A percentile compares a stretch with the other conserved stretches of the same genome.
These are phyloP conservation scores for Auriculariales sp. DNA, from an alignment of 768 basidiomycete genomes.

Conservation along the genomic window DNA sequence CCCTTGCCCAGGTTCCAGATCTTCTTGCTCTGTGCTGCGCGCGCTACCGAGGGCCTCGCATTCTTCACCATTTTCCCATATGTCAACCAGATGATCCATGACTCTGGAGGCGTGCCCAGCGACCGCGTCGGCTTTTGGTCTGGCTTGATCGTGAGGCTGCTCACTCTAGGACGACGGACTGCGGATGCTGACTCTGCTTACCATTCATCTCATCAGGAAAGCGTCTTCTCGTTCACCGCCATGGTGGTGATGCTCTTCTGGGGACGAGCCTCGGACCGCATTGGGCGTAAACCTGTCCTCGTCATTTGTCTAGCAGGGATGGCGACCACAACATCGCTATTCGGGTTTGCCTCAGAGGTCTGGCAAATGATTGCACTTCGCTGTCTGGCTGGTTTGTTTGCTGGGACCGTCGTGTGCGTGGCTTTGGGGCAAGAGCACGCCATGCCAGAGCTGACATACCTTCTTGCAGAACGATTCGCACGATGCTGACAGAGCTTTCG, in stretches of 20 bases:
- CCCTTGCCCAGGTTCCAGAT: conserved; percentile 7
- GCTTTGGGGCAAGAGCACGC: background rate
- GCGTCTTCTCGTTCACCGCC: conserved; percentile 1
- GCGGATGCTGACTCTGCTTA: background rate
- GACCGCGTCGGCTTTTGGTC: conserved; percentile 2
- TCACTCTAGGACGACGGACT: background rate
- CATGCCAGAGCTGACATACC: background rate
- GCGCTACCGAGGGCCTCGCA: conserved; percentile 6
- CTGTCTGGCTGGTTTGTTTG: conserved; percentile 25
- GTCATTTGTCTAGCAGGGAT: conserved; percentile 26
- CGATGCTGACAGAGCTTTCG: conserved; percentile 3
- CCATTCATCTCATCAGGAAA: conserved; percentile 2
- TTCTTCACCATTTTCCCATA: conserved; percentile 10
- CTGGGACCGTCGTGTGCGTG: conserved; percentile 23
- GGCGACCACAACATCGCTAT: conserved; percentile 14
- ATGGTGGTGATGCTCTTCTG: conserved; percentile 18
- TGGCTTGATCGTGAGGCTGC: conserved; percentile 4
- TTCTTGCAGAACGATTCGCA: conserved; percentile 1
- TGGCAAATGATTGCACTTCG: conserved; percentile 22
- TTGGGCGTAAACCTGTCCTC: conserved; percentile 29
- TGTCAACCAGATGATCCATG: conserved; percentile 6
- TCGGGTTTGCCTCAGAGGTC: conserved; percentile 11
- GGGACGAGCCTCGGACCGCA: conserved; percentile 28
- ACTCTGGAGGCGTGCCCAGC: background rate
- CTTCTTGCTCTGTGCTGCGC: conserved; percentile 6